Conservation (phyloP, 371 early-diverging fungal species). For the Mortierella sp. region DNA sequence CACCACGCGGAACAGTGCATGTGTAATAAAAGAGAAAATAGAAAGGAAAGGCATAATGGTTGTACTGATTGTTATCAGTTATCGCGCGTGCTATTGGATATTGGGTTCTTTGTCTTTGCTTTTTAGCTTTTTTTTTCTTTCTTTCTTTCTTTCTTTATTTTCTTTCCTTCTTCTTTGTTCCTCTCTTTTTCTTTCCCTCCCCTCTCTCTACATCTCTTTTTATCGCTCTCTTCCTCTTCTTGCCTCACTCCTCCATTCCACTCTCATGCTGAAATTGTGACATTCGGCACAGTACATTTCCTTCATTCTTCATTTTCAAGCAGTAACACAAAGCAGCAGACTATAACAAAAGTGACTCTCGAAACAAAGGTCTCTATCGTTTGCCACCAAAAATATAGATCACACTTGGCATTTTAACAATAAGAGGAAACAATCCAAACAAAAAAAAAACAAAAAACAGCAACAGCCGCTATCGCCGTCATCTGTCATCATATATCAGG, state of each 20-base stretch:
- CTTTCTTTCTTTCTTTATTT: background rate
- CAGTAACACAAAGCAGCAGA: constrained; percentile 2
- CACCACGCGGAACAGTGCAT: background rate
- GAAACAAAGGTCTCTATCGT: background rate
- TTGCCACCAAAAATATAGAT: constrained; percentile 22
- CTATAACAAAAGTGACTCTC: no score
- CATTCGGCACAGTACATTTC: background rate
- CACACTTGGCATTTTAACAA: no score
- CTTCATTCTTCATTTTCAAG: background rate
- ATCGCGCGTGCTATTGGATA: background rate
- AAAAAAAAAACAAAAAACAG: background rate
- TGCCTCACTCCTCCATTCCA: constrained; percentile 6
- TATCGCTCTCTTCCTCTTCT: background rate
- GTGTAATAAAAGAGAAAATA: background rate
- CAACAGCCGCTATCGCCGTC: background rate
- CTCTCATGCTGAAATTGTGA: background rate
- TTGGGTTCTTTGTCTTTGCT: background rate
- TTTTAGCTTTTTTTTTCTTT: constrained; percentile 10
- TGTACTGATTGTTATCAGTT: background rate
- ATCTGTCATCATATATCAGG: no score
- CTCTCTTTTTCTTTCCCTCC: background rate
- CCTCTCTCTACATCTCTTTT: background rate
- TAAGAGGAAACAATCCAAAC: background rate
- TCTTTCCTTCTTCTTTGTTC: background rate
- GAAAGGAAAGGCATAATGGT: background rate